Evolutionary conservation across 495 filamentous ascomycete species (phyloP).

Genomic region (Chaetomium tenue): DNA sequence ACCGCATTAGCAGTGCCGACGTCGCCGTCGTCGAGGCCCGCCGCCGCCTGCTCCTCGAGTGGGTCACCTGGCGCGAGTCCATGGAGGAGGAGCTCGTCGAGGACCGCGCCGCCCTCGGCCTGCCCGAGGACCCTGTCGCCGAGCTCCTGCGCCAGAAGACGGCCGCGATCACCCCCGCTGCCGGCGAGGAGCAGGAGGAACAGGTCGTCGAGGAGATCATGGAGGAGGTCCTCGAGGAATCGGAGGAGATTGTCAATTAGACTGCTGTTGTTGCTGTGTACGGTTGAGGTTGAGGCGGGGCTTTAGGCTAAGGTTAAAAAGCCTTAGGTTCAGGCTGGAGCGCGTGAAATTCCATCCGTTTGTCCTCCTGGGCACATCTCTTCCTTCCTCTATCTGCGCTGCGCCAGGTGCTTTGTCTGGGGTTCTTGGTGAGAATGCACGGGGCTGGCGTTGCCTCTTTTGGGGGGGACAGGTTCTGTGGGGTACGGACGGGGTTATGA

Average conservation of each 20-base stretch:
- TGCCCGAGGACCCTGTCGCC: constrained; percentile 62
- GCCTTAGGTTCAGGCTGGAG: neutral
- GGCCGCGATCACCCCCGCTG: constrained; percentile 49
- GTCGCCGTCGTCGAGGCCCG: constrained; percentile 87
- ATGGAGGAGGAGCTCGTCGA: constrained; percentile 70
- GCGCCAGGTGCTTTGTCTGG: neutral
- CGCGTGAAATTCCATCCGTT: constrained; percentile 3
- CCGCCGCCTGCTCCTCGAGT: constrained; percentile 81
- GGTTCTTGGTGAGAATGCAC: no score
- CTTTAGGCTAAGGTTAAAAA: neutral
- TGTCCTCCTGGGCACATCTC: neutral
- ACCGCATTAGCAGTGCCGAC: constrained; percentile 87
- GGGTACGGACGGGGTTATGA: neutral
- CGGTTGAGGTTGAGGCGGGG: neutral
- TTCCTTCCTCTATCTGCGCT: neutral
- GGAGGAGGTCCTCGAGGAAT: constrained; percentile 92
- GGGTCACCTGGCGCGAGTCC: constrained; percentile 77
- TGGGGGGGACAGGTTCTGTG: neutral
- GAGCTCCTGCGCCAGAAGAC: constrained; percentile 52
- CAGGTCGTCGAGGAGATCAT: constrained; percentile 83
- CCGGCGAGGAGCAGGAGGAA: constrained; percentile 63
- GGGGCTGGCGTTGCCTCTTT: neutral
- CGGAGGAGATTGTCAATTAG: constrained; percentile 64
- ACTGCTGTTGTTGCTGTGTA: neutral
- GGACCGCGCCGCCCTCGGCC: constrained; percentile 65